Evolutionary conservation across 1,284 basidiomycete species (phyloP), one percentile per base, ranked within the genome.

Genomic region (Austroboletus novae-zelandiae): DNA sequence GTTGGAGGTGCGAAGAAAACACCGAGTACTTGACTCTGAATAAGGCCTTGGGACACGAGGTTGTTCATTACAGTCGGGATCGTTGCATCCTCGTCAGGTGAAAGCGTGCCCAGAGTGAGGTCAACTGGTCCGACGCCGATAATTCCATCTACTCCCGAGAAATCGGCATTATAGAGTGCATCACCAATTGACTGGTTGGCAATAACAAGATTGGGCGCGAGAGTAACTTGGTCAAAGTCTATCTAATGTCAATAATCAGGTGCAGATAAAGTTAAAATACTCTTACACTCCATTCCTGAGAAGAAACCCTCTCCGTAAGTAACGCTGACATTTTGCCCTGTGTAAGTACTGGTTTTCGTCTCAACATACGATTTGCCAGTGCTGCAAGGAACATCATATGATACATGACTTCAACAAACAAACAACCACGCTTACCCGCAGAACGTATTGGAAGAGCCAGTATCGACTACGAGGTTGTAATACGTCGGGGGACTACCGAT

Each of bases 361-460:
- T 39, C 50, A 36, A 47, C 47, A 34, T 62, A 70, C 14, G 47
- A 34, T 9, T 0, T 53, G 9, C 53, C 55, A 31, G 47, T 50
- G 7, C 66, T 67, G 32, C 18, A 40, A 46, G 20, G 8, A 40
- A 2, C 39, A 40, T 48, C 1, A 3, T 37, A 35, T 15, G 10
- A 9, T 9, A 17, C 20, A 29, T 14, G 9, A 25, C 10, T 17
- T 20, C 23, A 13, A 43, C 20, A 18, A 13, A 43, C 20, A 18
- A 17, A n/a, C 1, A n/a, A 20, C 3, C 20, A 23, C 20, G 51
- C 65, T 46, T 32, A 65, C 67, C 64, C 70, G 32, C 64, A 60
- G 42, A 60, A 69, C 1, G 59, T 69, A 46, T 69, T 71, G 40
- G 66, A 64, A 13, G 66, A 70, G 2, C 67, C 68, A 2, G 69